Base-by-base conservation (phyloP, 2,329 filamentous ascomycete species). In the Atkinsonella texensis region DNA sequence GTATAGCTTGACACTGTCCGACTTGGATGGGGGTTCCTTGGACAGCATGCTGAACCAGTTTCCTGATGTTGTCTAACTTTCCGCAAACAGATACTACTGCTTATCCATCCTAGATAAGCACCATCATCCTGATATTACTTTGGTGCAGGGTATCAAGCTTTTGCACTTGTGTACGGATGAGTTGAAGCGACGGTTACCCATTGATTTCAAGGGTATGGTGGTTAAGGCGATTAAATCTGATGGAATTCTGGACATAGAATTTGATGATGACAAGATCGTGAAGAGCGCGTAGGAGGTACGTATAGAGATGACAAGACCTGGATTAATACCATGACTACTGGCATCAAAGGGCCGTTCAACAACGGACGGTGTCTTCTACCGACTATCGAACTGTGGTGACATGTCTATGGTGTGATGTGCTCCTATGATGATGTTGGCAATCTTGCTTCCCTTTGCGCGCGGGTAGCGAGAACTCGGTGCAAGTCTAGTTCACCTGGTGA, bases 81-180 rank as follows among this genome's bases (percentile, higher is more conserved):
- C 56, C 17, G 11, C 45, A 4, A 23, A 51, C 44, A 89, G 84
- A 72, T 97, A 97, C 78, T 98, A 98, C 78, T 98, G 93, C 70
- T 79, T 98, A 55, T 94, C 89, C 7, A 94, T 95, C 60, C 82
- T 98, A 49, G 93, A 98, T 74, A 98, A 98, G 76, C 93, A 98
- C 69, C 93, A 98, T 69, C 87, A 96, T 65, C 91, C 93, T 46
- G 85, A 96, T 65, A 97, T 98, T 69, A 80, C 79, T 55, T 83
- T 93, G 51, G 89, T 86, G 56, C 81, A 95, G 69, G 93, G 93
- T 52, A 80, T 95, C 72, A 93, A 95, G 76, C 82, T 98, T 56
- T 75, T 98, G 63, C 84, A 81, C 62, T 86, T 96, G 84, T 98
- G 93, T 74, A 93, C 88, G 59, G 90, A 97, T 68, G 93, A 98